Percentiles rank a stretch among this genome's conserved stretches.
These are phyloP conservation scores for Cordyceps pruinosa DNA, from an alignment of 2,329 filamentous ascomycete genomes.

Conservation along the genomic window DNA sequence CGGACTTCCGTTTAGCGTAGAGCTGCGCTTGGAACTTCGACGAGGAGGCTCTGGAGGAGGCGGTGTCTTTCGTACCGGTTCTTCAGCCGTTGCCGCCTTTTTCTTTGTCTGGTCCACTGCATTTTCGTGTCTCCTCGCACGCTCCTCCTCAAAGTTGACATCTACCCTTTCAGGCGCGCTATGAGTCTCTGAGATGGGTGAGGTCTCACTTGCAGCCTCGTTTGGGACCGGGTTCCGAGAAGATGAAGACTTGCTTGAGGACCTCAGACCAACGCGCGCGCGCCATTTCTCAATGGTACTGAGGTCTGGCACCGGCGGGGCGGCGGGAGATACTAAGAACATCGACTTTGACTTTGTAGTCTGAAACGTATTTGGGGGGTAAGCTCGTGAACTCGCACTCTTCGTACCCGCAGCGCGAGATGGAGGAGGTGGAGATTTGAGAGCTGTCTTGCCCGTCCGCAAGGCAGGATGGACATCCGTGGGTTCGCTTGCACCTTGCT, in stretches of 20 bases:
- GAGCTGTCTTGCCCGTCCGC: constrained; percentile 22
- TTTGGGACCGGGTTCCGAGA: not conserved
- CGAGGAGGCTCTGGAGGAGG: constrained; percentile 23
- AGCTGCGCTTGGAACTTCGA: constrained; percentile 22
- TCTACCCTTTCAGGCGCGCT: no score
- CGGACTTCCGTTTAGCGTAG: constrained; percentile 13
- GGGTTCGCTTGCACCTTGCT: constrained; percentile 20
- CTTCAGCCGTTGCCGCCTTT: not conserved
- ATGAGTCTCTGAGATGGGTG: no score
- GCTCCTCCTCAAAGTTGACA: not conserved
- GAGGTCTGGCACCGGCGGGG: constrained; percentile 24
- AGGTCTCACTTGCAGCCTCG: not conserved
- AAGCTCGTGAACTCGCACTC: constrained; percentile 24
- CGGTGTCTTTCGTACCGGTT: not conserved
- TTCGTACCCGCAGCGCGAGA: constrained; percentile 16
- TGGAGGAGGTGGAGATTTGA: constrained; percentile 20
- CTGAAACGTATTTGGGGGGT: constrained; percentile 32
- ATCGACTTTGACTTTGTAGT: constrained; percentile 20
- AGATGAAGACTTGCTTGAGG: constrained; percentile 8
- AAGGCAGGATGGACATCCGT: constrained; percentile 29
- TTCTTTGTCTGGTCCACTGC: not conserved
- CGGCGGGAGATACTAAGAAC: constrained; percentile 22
- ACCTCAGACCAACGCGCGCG: constrained; percentile 21
- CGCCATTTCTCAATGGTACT: constrained; percentile 29
- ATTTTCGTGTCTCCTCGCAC: not conserved